These are phyloP conservation scores for Annulohypoxylon stygium DNA, from an alignment of 495 filamentous ascomycete genomes.

Conservation along the genomic window DNA sequence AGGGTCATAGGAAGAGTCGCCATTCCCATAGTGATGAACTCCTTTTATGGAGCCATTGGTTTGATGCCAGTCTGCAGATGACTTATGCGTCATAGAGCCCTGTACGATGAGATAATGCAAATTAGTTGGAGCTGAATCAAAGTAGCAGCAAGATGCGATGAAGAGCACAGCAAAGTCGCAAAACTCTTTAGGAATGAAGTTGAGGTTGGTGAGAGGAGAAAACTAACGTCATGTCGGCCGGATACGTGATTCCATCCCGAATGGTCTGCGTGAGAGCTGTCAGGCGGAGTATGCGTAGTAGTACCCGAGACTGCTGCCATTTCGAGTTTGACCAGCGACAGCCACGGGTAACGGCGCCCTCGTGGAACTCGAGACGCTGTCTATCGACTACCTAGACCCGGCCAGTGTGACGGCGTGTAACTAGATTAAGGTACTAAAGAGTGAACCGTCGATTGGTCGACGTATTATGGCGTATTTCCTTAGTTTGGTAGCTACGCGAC, in stretches of 20 bases:
- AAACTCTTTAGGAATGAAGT: neutral
- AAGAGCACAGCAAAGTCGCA: neutral
- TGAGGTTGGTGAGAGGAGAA: neutral
- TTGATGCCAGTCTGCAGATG: conserved; percentile 42
- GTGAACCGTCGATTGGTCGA: conserved; percentile 14
- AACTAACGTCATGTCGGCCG: conserved; percentile 56
- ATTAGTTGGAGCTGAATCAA: conserved; percentile 26
- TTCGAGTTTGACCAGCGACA: conserved; percentile 37
- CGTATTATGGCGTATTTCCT: neutral
- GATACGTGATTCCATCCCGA: conserved; percentile 65
- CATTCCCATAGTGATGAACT: conserved; percentile 50
- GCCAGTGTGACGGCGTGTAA: conserved; percentile 24
- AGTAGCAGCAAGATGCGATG: neutral
- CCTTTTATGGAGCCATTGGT: conserved; percentile 32
- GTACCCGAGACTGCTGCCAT: conserved; percentile 65
- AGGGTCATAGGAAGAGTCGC: conserved; percentile 46
- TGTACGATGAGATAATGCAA: conserved; percentile 6
- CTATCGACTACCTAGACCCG: conserved; percentile 18
- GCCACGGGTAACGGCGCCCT: conserved; percentile 42
- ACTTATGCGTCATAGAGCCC: conserved; percentile 40
- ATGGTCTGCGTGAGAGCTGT: conserved; percentile 63
- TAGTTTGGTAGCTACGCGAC: conserved; percentile 24
- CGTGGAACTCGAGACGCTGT: conserved; percentile 40
- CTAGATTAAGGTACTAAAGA: conserved; percentile 16
- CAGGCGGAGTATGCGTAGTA: conserved; percentile 64